Percentiles rank a stretch among this genome's conserved stretches.
phyloP scores from a whole-genome alignment of 31 red algal genomes.

The Asparagopsis taxiformis region DNA sequence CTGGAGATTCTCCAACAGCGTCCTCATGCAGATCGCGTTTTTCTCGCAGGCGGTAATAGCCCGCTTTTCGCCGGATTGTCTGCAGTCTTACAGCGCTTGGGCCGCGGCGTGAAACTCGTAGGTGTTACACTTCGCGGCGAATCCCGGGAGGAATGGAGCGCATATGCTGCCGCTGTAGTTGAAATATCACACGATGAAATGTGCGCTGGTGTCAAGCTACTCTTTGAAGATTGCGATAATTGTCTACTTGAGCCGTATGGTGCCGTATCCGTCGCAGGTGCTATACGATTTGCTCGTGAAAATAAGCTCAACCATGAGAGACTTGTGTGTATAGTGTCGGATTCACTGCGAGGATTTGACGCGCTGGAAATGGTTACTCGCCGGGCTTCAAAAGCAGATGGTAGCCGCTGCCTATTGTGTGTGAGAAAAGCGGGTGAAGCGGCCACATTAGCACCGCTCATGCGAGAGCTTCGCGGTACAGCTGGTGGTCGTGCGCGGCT shows the following conservation, averaged over 20 bases:
- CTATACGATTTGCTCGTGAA: background rate
- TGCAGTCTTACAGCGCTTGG: slow-evolving; percentile 26
- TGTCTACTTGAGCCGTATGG: slow-evolving; percentile 21
- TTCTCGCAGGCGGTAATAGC: slow-evolving; percentile 27
- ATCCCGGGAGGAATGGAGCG: slow-evolving; percentile 27
- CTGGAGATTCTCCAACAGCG: slow-evolving; percentile 45
- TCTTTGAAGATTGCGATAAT: slow-evolving; percentile 41
- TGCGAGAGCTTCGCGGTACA: slow-evolving; percentile 31
- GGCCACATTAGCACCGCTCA: slow-evolving; percentile 6
- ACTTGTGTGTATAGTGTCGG: slow-evolving; percentile 13
- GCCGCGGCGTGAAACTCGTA: slow-evolving; percentile 30
- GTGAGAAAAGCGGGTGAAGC: background rate
- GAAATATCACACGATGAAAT: slow-evolving; percentile 8
- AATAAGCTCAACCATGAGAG: slow-evolving; percentile 15
- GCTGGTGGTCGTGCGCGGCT: slow-evolving; percentile 14
- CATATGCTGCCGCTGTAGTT: slow-evolving; percentile 26
- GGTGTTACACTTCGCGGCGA: slow-evolving; percentile 15
- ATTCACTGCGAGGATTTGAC: slow-evolving; percentile 17
- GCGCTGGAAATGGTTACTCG: slow-evolving; percentile 14
- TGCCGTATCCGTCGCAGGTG: slow-evolving; percentile 31
- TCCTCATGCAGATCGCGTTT: slow-evolving; percentile 19
- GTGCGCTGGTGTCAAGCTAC: slow-evolving; percentile 17
- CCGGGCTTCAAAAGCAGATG: background rate
- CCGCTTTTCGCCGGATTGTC: slow-evolving; percentile 19
- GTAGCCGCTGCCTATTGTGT: slow-evolving; percentile 16